These are phyloP conservation scores for Aspergillus cejpii DNA, from an alignment of 2,329 filamentous ascomycete genomes.

Conservation along the genomic window DNA sequence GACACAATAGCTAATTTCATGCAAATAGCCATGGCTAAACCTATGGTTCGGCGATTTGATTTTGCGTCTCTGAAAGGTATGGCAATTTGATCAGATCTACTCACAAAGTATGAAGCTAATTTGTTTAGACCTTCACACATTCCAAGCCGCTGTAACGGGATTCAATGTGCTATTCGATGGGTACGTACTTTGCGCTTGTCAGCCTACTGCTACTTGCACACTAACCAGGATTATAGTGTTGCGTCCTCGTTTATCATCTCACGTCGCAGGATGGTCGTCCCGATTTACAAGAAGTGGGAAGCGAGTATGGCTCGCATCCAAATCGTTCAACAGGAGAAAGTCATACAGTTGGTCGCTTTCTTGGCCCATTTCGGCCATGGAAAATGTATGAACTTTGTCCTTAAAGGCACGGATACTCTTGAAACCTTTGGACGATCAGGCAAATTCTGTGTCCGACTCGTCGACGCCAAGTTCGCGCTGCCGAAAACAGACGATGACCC, in stretches of 20 bases:
- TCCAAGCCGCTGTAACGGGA: conserved; percentile 72
- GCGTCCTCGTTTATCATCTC: conserved; percentile 74
- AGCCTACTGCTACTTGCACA: not conserved
- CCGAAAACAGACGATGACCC: conserved; percentile 52
- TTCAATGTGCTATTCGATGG: conserved; percentile 68
- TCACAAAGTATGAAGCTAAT: conserved; percentile 14
- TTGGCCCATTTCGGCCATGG: conserved; percentile 84
- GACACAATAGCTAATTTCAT: conserved; percentile 60
- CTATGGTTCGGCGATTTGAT: conserved; percentile 65
- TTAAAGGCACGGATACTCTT: conserved; percentile 78
- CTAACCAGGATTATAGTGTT: conserved; percentile 37
- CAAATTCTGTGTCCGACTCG: conserved; percentile 68
- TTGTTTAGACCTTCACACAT: conserved; percentile 61
- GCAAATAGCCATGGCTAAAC: conserved; percentile 49
- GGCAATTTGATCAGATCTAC: too few relatives aligned
- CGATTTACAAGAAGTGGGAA: conserved; percentile 92
- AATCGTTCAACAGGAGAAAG: conserved; percentile 67
- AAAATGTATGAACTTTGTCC: conserved; percentile 78
- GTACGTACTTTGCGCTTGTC: conserved; percentile 24
- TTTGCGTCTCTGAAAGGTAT: conserved; percentile 52
- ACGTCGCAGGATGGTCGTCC: conserved; percentile 78
- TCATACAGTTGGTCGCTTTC: conserved; percentile 73
- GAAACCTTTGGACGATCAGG: conserved; percentile 59
- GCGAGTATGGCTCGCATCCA: conserved; percentile 73
- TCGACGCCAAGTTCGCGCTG: conserved; percentile 85